A percentile compares a stretch with the other conserved stretches of the same genome.
These are phyloP conservation scores for Myriosclerotinia curreyana DNA, from an alignment of 2,329 filamentous ascomycete species.

Conservation along the genomic window DNA sequence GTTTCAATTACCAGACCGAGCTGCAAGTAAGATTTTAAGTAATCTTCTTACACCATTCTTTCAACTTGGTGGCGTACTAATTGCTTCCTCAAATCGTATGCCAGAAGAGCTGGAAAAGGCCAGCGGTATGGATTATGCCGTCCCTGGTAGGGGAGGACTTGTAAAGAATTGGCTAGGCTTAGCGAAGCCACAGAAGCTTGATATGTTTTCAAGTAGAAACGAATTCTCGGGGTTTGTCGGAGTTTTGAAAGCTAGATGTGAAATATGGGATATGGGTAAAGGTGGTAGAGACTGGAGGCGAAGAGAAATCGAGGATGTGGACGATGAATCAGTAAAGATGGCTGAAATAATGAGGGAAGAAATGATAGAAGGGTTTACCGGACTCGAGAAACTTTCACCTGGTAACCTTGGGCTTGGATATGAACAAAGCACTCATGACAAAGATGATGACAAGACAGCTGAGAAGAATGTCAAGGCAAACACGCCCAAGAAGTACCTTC, in stretches of 20 bases:
- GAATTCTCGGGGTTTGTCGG: slow-evolving; percentile 77
- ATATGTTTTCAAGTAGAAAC: slow-evolving; percentile 54
- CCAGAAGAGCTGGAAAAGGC: slow-evolving; percentile 77
- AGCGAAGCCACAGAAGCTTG: slow-evolving; percentile 37
- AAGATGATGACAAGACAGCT: slow-evolving; percentile 13
- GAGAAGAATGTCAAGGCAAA: slow-evolving; percentile 22
- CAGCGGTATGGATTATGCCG: slow-evolving; percentile 63
- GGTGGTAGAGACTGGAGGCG: slow-evolving; percentile 69
- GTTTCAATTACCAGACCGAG: slow-evolving; percentile 78
- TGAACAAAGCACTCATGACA: slow-evolving; percentile 16
- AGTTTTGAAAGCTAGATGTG: slow-evolving; percentile 71
- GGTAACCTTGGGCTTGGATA: slow-evolving; percentile 17
- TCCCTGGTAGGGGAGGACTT: slow-evolving; percentile 51
- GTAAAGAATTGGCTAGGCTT: slow-evolving; percentile 50
- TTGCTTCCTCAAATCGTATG: slow-evolving; percentile 80
- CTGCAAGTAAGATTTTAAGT: slow-evolving; percentile 73
- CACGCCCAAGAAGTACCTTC: slow-evolving; percentile 35
- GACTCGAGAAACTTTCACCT: slow-evolving; percentile 19
- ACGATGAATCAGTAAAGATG: slow-evolving; percentile 30
- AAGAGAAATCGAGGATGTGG: slow-evolving; percentile 46
- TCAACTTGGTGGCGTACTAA: slow-evolving; percentile 74
- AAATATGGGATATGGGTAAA: slow-evolving; percentile 77
- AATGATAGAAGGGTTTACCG: slow-evolving; percentile 32
- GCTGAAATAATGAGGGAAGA: slow-evolving; percentile 39
- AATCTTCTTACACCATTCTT: slow-evolving; percentile 79